Evolutionary conservation across 1,284 basidiomycete species (phyloP).

Genomic region (Ganoderma lingzhi): DNA sequence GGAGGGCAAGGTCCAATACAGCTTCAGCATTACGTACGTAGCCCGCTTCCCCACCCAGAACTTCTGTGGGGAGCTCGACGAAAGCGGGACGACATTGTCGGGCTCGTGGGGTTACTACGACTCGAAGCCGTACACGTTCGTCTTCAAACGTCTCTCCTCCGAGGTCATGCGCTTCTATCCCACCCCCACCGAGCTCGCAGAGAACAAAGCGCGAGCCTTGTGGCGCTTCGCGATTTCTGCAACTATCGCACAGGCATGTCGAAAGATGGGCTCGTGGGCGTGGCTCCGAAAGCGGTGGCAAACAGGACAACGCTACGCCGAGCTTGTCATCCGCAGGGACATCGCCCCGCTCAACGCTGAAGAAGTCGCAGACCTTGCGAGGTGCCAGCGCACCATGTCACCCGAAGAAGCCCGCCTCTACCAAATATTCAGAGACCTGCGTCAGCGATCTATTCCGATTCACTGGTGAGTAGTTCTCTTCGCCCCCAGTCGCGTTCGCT

Average conservation of each 20-base stretch:
- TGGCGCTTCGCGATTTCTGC: constrained; percentile 39
- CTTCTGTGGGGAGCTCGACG: constrained; percentile 9
- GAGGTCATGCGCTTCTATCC: constrained; percentile 35
- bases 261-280: neutral
- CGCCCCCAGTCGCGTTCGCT: neutral
- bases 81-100: neutral
- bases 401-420: neutral
- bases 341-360: neutral
- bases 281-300: constrained; percentile 8
- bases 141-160: constrained; percentile 25
- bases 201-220: constrained; percentile 30
- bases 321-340: neutral
- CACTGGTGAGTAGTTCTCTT: neutral
- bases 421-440: neutral
- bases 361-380: constrained; percentile 5
- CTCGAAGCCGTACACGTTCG: constrained; percentile 13
- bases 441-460: neutral
- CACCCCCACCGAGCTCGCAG: constrained; percentile 24
- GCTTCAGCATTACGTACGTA: neutral
- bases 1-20: neutral
- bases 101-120: constrained; percentile 5
- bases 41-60: neutral
- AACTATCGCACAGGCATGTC: constrained; percentile 20
- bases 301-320: neutral
- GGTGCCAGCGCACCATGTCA: constrained; percentile 7